Evolutionary conservation across 495 filamentous ascomycete species (phyloP), one percentile per base, ranked within the genome.

Genomic region (Neurospora sp.): DNA sequence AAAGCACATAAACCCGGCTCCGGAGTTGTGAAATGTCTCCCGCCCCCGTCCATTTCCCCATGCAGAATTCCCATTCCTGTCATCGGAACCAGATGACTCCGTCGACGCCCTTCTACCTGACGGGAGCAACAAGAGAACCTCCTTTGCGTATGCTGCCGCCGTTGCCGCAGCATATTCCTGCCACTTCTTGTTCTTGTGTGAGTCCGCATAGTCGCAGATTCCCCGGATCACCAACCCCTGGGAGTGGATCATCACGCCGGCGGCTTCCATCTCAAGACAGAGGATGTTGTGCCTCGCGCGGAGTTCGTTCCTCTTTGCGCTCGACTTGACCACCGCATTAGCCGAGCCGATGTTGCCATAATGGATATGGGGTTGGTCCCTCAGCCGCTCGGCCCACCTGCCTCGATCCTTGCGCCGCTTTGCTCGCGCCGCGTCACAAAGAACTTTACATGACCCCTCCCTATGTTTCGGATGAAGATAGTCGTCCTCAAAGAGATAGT

Each of bases 171-270:
- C 42, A n/a, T 44, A 44, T 6, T 6, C 18, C 7, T 44, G 42
- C 42, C 42, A 44, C 14, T 44, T 44, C 42, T 44, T 44, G 0
- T 44, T n/a, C 42, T 44, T 44, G 42, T n/a, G 42, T 6, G 14
- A 44, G 42, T 44, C 18, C 42, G 42, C 42, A n/a, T 44, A 44
- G 14, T 44, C 18, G 42, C 42, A n/a, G 7, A 44, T 2, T 44
- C 42, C 42, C 42, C 14, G 42, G 41, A n/a, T 44, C 18, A 44
- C 42, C 42, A 46, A 6, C 3, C 76, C 79, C 7, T 82, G 74
- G n/a, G 4, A 49, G 46, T 49, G 3, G 9, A 4, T 49, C n/a
- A 20, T 23, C 10, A 49, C n/a, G n/a, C 46, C 46, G 1, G 46
- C 46, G 1, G 10, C 46, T 49, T 23, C n/a, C 46, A 49, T 10